Evolutionary conservation across 2,329 filamentous ascomycete species (phyloP), one percentile per base, ranked within the genome.

Genomic region (Aspergillus tubingensis): DNA sequence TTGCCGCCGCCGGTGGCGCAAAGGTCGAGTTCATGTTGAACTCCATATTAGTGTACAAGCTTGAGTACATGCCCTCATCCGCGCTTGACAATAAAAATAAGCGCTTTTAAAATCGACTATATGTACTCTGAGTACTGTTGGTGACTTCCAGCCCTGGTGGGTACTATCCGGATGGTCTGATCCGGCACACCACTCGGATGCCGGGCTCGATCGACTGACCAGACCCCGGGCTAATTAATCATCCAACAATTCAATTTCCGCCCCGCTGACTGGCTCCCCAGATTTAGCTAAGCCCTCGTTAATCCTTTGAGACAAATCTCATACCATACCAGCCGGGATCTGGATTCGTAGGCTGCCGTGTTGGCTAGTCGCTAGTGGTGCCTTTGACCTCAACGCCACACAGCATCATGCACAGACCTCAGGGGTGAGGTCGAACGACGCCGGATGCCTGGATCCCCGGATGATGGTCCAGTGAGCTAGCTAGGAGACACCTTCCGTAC

Each of bases 1-100:
- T 83, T 65, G 83, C 81, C 63, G 80, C 77, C 66, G 77, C 63
- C 23, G 52, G 54, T 8, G 62, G 41, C 27, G 55, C 27, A 3
- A 61, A 13, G n/a, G 61, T 67, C 8, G 62, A 54, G 59, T 67
- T 69, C 30, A 62, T 36, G 19, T 41, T 47, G 23, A 48, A 52
- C 36, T 64, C 60, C 66, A 68, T 67, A 17, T n/a, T 61, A 57
- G 8, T 30, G 49, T 43, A 25, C 8, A 21, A 15, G 32, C 30
- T 23, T 11, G 23, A 8, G 11, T 36, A n/a, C 41, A 27, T 47
- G 5, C 8, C 38, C 52, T 32, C 38, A 30, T 41, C 36, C 50
- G 27, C 17, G 21, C 43, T 64, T 50, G 47, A 30, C 30, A 6
- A 27, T n/a, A 2, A 25, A n/a, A 23, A 10, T 10, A 30, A 27